Evolutionary conservation across 2,329 filamentous ascomycete genomes (phyloP), one percentile per base, ranked within the genome.

Genomic region (Neopestalotiopsis clavispora): DNA sequence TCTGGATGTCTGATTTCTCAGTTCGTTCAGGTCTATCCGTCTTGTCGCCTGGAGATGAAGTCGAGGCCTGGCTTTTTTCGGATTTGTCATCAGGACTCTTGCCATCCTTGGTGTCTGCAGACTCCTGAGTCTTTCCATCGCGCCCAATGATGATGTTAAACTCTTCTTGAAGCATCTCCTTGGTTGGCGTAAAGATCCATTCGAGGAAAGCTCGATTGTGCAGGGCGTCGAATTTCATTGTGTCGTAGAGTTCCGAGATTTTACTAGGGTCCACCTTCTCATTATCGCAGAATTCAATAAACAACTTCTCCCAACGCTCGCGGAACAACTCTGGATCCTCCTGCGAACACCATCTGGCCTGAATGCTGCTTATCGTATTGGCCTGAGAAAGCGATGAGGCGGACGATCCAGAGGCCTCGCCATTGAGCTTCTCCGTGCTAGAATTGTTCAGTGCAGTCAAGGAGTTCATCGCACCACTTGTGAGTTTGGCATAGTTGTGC

Each of bases 191-290:
- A 75, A 99, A 99, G 0, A 98, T 92, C 94, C 96, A 98, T 80
- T 99, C 96, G 4, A 99, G 84, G 76, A 99, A 99, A 71, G 94
- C 94, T 2, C 96, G 91, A 78, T 99, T 99, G 81, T 99, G 97
- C 14, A 99, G 86, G 1, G 96, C 96, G 79, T 99, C 96, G 72
- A 98, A 99, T 80, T 99, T 99, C 96, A 99, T 98, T 23, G 95
- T 98, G 80, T 99, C 96, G 79, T 99, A 99, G 2, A 99, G 87
- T 82, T 99, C 96, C 4, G 94, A 98, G 71, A 99, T 95, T 84
- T 99, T 99, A 85, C 95, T 97, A 20, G 97, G 97, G 80, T 99
- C 96, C 20, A 98, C 94, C 84, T 99, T 99, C 76, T 99, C 96
- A 1, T 93, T 92, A 79, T 99, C 97, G 73, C 93, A 96, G 76